These are phyloP conservation scores for Sphagnum magellanicum DNA, from an alignment of 228 moss, liverwort and hornwort genomes.

Conservation along the genomic window DNA sequence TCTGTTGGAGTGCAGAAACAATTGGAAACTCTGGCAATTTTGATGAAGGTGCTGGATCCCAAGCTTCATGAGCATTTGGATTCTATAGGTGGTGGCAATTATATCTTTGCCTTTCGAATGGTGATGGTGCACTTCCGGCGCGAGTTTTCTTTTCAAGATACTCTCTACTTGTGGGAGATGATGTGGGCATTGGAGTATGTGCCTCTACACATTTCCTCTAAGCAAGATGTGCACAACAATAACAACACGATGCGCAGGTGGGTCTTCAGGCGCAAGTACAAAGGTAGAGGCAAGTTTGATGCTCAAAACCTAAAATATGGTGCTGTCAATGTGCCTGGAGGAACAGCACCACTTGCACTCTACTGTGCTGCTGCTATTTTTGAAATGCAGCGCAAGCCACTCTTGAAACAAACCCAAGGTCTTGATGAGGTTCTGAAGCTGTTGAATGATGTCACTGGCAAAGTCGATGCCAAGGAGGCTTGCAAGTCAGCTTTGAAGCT, in stretches of 20 bases:
- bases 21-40: conserved; percentile 67
- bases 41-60: conserved; percentile 85
- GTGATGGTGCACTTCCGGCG: conserved; percentile 96
- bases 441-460: conserved; percentile 85
- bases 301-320: conserved; percentile 75
- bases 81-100: conserved; percentile 85
- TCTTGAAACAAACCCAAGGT: conserved; percentile 84
- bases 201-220: conserved; percentile 15
- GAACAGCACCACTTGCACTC: conserved; percentile 65
- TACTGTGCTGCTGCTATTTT: conserved; percentile 93
- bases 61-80: conserved; percentile 95
- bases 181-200: conserved; percentile 96
- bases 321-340: conserved; percentile 59
- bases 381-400: conserved; percentile 70
- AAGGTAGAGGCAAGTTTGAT: conserved; percentile 76
- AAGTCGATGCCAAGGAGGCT: conserved; percentile 81
- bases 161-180: conserved; percentile 99
- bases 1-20: conserved; percentile 97
- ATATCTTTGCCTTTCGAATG: conserved; percentile 92
- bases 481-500: conserved; percentile 86
- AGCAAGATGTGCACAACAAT: neutral
- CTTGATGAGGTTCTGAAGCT: conserved; percentile 95
- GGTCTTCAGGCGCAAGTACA: conserved; percentile 40
- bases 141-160: conserved; percentile 94
- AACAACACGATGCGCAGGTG: conserved; percentile 39